Conservation (phyloP, 2,329 filamentous ascomycete species). For the Beauveria scarabaeidicola region DNA sequence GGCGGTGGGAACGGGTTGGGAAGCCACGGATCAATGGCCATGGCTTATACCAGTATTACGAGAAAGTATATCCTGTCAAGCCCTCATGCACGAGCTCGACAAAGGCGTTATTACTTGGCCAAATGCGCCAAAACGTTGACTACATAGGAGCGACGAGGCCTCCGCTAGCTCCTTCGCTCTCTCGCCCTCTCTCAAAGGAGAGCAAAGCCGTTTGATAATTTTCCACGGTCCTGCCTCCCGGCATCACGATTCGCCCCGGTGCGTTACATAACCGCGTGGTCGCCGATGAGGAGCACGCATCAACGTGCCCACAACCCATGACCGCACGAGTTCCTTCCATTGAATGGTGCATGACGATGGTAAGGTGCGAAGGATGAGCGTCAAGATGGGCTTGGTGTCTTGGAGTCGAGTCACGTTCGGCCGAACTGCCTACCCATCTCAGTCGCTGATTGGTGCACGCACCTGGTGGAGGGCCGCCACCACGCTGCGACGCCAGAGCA, state of each 20-base stretch:
- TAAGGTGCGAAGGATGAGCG: slow-evolving; percentile 4
- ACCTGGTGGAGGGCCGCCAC: slow-evolving; percentile 14
- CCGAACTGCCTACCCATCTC: slow-evolving; percentile 19
- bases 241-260: slow-evolving; percentile 12
- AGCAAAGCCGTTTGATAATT: not conserved
- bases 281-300: slow-evolving; percentile 7
- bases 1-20: slow-evolving; percentile 8
- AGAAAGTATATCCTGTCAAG: not conserved
- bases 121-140: not conserved
- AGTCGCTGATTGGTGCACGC: slow-evolving; percentile 14
- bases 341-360: slow-evolving; percentile 17
- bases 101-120: not conserved
- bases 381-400: slow-evolving; percentile 27
- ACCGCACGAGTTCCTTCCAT: slow-evolving; percentile 19
- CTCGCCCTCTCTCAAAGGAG: not conserved
- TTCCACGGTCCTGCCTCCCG: not conserved
- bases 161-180: not conserved
- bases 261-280: slow-evolving; percentile 25
- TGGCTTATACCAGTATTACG: slow-evolving; percentile 1
- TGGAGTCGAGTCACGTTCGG: slow-evolving; percentile 29
- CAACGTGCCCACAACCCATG: slow-evolving; percentile 17
- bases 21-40: not conserved
- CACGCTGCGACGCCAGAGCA: slow-evolving; percentile 10
- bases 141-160: not conserved
- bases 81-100: not conserved